Evolutionary conservation across 495 filamentous ascomycete species (phyloP).

Genomic region (Penicillium dipodomyicola): DNA sequence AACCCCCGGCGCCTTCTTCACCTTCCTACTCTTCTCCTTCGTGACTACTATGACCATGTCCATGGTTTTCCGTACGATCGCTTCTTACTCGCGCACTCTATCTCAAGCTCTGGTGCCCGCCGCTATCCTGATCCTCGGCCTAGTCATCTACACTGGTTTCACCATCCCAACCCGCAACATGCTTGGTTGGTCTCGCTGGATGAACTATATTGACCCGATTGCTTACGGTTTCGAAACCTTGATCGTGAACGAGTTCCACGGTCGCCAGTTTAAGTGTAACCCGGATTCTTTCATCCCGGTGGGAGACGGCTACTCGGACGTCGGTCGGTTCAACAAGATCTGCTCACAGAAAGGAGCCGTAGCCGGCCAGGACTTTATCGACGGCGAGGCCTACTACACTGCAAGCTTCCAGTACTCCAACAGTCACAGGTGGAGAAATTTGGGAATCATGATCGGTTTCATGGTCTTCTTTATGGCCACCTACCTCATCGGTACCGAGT

Average conservation of each 20-base stretch:
- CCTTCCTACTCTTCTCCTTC: slow-evolving; percentile 57
- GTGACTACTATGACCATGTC: slow-evolving; percentile 60
- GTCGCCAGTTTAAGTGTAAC: slow-evolving; percentile 51
- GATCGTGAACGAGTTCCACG: slow-evolving; percentile 62
- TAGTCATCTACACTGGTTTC: slow-evolving; percentile 55
- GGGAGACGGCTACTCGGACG: slow-evolving; percentile 30
- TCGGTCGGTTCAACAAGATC: slow-evolving; percentile 29
- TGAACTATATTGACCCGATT: slow-evolving; percentile 52
- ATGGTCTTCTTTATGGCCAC: slow-evolving; percentile 59
- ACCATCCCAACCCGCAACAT: slow-evolving; percentile 50
- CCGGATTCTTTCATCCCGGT: slow-evolving; percentile 34
- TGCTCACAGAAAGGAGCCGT: slow-evolving; percentile 56
- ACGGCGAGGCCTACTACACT: slow-evolving; percentile 51
- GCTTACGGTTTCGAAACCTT: slow-evolving; percentile 51
- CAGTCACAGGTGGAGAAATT: slow-evolving; percentile 66
- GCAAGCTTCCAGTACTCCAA: slow-evolving; percentile 55
- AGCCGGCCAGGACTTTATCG: slow-evolving; percentile 45
- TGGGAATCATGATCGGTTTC: slow-evolving; percentile 67
- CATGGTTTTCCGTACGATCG: slow-evolving; percentile 54
- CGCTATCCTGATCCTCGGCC: slow-evolving; percentile 50
- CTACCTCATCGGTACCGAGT: slow-evolving; percentile 46
- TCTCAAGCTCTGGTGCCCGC: slow-evolving; percentile 53
- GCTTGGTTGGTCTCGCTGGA: slow-evolving; percentile 55
- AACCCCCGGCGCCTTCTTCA: slow-evolving; percentile 55
- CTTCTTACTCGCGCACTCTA: slow-evolving; percentile 48